Conservation (phyloP, 2,329 filamentous ascomycete species). For the Fusarium haematococcum region DNA sequence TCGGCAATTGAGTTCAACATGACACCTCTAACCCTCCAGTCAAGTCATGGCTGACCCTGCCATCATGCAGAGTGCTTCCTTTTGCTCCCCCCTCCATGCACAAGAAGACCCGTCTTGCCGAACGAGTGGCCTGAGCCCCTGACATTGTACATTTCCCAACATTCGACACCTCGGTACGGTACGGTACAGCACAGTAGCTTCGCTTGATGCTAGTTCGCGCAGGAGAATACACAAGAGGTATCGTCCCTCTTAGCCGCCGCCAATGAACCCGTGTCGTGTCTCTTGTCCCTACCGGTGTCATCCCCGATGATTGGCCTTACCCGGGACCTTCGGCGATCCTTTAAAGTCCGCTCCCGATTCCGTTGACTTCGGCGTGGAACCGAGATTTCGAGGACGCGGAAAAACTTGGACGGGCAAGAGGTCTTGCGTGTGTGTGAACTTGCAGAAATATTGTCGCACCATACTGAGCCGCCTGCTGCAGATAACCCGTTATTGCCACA, state of each 20-base stretch:
- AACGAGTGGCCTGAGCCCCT: slow-evolving; percentile 44
- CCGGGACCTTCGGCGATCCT: slow-evolving; percentile 17
- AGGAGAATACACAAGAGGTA: slow-evolving; percentile 18
- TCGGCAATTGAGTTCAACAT: slow-evolving; percentile 1
- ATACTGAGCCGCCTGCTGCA: background rate
- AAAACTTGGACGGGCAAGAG: slow-evolving; percentile 25
- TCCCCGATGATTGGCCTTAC: slow-evolving; percentile 29
- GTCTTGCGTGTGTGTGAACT: slow-evolving; percentile 18
- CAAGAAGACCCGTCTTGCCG: slow-evolving; percentile 21
- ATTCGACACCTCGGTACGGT: slow-evolving; percentile 16
- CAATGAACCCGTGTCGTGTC: slow-evolving; percentile 18
- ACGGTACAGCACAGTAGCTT: slow-evolving; percentile 2
- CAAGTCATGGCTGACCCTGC: slow-evolving; percentile 15
- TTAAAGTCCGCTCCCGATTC: slow-evolving; percentile 20
- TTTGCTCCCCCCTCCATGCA: background rate
- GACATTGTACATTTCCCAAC: slow-evolving; percentile 27
- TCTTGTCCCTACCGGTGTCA: background rate
- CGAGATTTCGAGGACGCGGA: background rate
- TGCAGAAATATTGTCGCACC: background rate
- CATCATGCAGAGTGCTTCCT: slow-evolving; percentile 6
- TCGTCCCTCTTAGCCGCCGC: slow-evolving; percentile 15
- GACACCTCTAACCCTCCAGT: slow-evolving; percentile 15
- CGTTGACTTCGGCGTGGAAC: slow-evolving; percentile 15
- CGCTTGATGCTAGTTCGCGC: slow-evolving; percentile 26
- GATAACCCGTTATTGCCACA: background rate